Evolutionary conservation across 345 rosid species (phyloP), one percentile per base, ranked within the genome.

Genomic region (Brassica juncea): DNA sequence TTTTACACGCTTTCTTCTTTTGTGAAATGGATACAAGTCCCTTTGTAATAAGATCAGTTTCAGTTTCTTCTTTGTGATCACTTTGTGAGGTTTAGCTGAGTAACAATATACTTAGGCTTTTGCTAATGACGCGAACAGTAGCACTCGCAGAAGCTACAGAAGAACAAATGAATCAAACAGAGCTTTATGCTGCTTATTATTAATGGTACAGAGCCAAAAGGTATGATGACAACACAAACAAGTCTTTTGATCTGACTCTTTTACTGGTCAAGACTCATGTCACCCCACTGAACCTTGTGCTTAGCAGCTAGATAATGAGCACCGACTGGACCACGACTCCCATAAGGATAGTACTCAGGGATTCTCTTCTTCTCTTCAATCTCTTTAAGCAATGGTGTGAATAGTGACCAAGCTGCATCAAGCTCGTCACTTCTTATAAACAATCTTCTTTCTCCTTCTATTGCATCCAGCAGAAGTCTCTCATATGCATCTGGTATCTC

Each of bases 321-420:
- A 61, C 98, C 99, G 0, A 93, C 98, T 11, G 99, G 98, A 70
- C 99, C 99, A 47, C 99, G 93, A 77, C 98, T 95, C n/a, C 99
- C 97, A 8, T 91, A 89, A 59, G 99, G 99, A 76, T 95, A 95
- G 85, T 87, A 88, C 79, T 95, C 99, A 0, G 99, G 99, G 49
- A 83, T 79, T 23, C 86, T 85, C 85, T 86, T 89, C 77, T 88
- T 93, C 87, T 86, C 93, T 80, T 95, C 98, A 28, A 91, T 77
- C 84, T 95, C 99, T 65, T 86, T 87, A 61, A 95, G 83, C 77
- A 90, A 88, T 0, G 97, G 99, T 28, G 94, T 90, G 77, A 95
- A 95, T 34, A 89, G 86, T 0, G 91, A 71, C 98, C 99, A 95
- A 42, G 99, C 99, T 32, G 99, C 99, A 81, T 93, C 89, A 11